Evolutionary conservation across 2,329 filamentous ascomycete species (phyloP), one percentile per base, ranked within the genome.

Genomic region (Fusarium nisikadoi): DNA sequence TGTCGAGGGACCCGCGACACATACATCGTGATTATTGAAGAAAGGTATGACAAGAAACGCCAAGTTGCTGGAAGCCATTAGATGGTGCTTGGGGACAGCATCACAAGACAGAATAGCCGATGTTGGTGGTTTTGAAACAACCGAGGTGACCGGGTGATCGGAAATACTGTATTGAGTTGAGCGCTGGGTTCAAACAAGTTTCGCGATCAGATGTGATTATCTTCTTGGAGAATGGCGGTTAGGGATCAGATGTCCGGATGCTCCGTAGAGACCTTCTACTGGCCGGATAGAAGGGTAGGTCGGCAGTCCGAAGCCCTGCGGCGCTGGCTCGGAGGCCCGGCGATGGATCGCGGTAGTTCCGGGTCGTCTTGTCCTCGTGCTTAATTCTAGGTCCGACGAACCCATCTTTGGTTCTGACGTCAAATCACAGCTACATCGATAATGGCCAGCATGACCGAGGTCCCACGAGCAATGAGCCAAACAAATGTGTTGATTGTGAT

Each of bases 61-160:
- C 45, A 67, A 39, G 25, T 49, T 43, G 17, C 19, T 56, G 33
- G n/a, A 50, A 56, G 55, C 57, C 52, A 61, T 49, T 36, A 42
- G 39, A 54, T 29, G 33, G 41, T 42, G 49, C 41, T n/a, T 25
- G n/a, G 10, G 31, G 38, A 36, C 43, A 56, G 61, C 64, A 54
- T 55, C 45, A 62, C 46, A 68, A 61, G 56, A 55, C 39, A 68
- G 16, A 57, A 68, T 73, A 74, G 59, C 73, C 75, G 66, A 68
- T 47, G 31, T 62, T 63, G 54, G 39, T 41, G 52, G 39, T 54
- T 49, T 57, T 33, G 27, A 62, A 59, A 61, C 65, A 67, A 50
- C 75, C 73, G 71, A 76, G 69, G 69, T 60, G 62, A 33, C 65
- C 75, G 75, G 75, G 46, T 31, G 75, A 76, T 73, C 75, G 75